Evolutionary conservation across 1,284 basidiomycete species (phyloP).

Genomic region (Cutaneotrichosporon arboriforme): DNA sequence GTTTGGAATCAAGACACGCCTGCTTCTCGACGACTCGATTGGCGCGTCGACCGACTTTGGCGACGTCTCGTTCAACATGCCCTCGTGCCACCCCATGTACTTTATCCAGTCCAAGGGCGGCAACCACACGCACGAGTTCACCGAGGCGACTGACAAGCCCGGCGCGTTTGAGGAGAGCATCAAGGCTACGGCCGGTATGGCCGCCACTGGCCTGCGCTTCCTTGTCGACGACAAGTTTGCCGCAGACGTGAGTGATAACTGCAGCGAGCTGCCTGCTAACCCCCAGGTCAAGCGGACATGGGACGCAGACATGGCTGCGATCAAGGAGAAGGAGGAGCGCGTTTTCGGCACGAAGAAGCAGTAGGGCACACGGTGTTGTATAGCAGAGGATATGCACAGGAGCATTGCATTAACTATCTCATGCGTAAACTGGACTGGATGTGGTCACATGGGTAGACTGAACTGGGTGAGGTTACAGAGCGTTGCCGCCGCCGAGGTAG

Average conservation of each 20-base stretch:
- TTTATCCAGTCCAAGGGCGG: constrained; percentile 13
- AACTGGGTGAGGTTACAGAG: not conserved
- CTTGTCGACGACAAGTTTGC: constrained; percentile 40
- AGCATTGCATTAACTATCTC: too few relatives aligned
- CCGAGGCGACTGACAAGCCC: constrained; percentile 7
- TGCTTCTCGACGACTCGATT: constrained; percentile 1
- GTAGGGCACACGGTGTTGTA: not conserved
- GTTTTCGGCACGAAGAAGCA: not conserved
- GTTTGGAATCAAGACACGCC: not conserved
- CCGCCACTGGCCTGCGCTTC: constrained; percentile 37
- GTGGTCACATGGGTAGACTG: too few relatives aligned
- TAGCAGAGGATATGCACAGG: not conserved
- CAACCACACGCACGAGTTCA: constrained; percentile 33
- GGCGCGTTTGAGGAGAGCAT: constrained; percentile 29
- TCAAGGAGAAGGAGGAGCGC: constrained; percentile 2
- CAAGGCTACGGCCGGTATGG: constrained; percentile 39
- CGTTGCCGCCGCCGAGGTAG: constrained; percentile 17
- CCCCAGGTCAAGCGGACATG: constrained; percentile 18
- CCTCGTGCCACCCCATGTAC: constrained; percentile 22
- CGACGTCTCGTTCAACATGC: constrained; percentile 13
- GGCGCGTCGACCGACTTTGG: constrained; percentile 15
- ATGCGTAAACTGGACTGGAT: too few relatives aligned
- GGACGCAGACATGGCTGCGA: constrained; percentile 19
- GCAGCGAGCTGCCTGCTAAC: not conserved
- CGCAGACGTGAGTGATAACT: constrained; percentile 8